phyloP scores from a whole-genome alignment of 2,329 filamentous ascomycete species.

The Colletotrichum tanaceti region DNA sequence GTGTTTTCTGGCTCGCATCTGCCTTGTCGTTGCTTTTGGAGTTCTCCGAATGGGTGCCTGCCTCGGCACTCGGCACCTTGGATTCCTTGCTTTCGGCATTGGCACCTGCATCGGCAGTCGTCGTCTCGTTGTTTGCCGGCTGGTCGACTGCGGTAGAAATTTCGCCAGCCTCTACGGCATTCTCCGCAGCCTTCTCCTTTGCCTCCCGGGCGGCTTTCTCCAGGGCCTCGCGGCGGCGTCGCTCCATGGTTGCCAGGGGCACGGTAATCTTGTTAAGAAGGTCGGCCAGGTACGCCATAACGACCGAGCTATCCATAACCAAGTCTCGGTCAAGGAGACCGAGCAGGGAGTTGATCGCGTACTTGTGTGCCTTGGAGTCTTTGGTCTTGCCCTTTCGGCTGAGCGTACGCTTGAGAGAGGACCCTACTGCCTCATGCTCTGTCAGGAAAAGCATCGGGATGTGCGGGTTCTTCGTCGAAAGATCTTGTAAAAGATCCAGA shows the following conservation, averaged over 20 bases:
- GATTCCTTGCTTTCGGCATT: slow-evolving; percentile 32
- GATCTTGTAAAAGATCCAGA: slow-evolving; percentile 83
- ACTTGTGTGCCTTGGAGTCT: slow-evolving; percentile 85
- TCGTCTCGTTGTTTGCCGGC: slow-evolving; percentile 39
- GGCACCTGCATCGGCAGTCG: slow-evolving; percentile 37
- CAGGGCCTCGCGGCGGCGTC: slow-evolving; percentile 79
- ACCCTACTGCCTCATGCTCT: slow-evolving; percentile 83
- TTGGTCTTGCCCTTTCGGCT: slow-evolving; percentile 90
- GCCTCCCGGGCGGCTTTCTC: slow-evolving; percentile 59
- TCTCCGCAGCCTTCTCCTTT: slow-evolving; percentile 49
- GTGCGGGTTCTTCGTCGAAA: slow-evolving; percentile 86
- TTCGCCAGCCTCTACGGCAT: slow-evolving; percentile 36
- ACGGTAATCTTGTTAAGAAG: slow-evolving; percentile 89
- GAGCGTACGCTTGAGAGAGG: slow-evolving; percentile 79
- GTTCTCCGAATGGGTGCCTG: slow-evolving; percentile 39
- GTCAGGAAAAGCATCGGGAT: slow-evolving; percentile 93
- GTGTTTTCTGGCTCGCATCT: slow-evolving; percentile 59
- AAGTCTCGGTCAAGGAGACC: slow-evolving; percentile 90
- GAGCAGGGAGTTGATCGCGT: slow-evolving; percentile 90
- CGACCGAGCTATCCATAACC: slow-evolving; percentile 95
- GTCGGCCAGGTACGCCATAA: slow-evolving; percentile 93
- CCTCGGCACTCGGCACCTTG: not conserved
- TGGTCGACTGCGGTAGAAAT: slow-evolving; percentile 38
- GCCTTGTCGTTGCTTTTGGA: slow-evolving; percentile 55
- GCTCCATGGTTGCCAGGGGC: slow-evolving; percentile 83